Base-by-base conservation (phyloP, 495 filamentous ascomycete species). In the Xylaria acuta region DNA sequence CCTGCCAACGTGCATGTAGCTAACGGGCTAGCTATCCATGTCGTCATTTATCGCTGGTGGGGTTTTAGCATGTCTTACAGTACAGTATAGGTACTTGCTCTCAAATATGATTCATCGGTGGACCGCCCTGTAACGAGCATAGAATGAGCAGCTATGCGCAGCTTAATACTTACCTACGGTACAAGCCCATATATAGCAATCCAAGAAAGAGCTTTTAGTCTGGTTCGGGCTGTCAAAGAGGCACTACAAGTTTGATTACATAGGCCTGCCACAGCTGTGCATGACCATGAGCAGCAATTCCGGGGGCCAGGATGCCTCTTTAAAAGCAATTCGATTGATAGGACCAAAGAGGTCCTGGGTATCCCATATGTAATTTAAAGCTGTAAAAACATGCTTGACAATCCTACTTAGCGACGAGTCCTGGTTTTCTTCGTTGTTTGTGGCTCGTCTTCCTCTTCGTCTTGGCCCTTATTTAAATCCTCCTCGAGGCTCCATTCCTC, bases 401-500 rank as follows among this genome's bases (percentile, higher is more conserved):
- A 51, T 64, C 58, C 56, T 73, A 65, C 54, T 78, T 78, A 85
- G 65, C 80, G 83, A 25, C 93, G 90, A 45, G 88, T 92, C 73
- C 90, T 83, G 56, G 92, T 92, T 78, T 93, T 92, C 81, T 94
- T 93, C 63, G 89, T 90, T 76, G 92, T 90, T 70, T 89, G 88
- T 40, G 88, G 85, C 65, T 94, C 92, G 66, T 93, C 91, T 73
- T 97, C 95, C 68, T 97, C 94, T 74, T 97, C 95, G 69, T 97
- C 94, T 65, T 92, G 90, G 2, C 95, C 95, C 79, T 98, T 98
- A 79, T 93, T 93, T 18, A 98, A 84, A 78, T 94, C 92, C 74
- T 93, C 93, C 3, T 90, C 90, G 53, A 98, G 79, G 3, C 90
- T 90, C 95, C 93, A 97, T 84, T 92, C 91, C 77, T 96, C 93